phyloP scores from a whole-genome alignment of 148 eudicot species.

The Rhododendron simsii region DNA sequence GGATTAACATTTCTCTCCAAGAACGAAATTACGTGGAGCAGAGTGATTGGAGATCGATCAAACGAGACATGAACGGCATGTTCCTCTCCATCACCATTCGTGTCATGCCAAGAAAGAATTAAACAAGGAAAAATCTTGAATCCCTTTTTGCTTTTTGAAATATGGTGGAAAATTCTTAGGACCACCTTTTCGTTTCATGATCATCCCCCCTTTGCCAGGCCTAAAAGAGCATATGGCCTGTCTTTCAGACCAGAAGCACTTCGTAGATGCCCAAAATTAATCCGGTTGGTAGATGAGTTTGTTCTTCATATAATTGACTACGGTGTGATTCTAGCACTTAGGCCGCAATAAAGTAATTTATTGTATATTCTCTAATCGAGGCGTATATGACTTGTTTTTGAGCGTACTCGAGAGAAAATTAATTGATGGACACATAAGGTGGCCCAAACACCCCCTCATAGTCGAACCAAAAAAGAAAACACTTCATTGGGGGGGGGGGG shows the following conservation, averaged over 20 bases:
- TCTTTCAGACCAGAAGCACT: not conserved
- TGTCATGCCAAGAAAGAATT: not conserved
- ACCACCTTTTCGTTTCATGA: not conserved
- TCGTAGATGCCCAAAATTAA: not conserved
- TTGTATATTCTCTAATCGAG: too few relatives aligned
- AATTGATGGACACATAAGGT: too few relatives aligned
- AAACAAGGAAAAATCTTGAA: not conserved
- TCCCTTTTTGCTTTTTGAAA: not conserved
- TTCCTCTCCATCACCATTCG: not conserved
- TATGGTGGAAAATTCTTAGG: conserved; percentile 11
- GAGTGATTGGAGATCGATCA: not conserved
- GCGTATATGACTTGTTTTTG: not conserved
- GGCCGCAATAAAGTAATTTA: not conserved
- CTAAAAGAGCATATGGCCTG: not conserved
- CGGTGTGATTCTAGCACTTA: too few relatives aligned
- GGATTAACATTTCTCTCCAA: not conserved
- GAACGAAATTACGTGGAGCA: not conserved
- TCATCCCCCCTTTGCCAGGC: not conserved
- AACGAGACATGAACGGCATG: not conserved
- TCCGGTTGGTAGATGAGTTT: too few relatives aligned
- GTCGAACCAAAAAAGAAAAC: too few relatives aligned
- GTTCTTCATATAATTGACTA: not conserved
- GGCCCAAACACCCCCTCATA: too few relatives aligned
- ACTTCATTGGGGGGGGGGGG: too few relatives aligned
- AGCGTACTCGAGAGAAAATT: not conserved